A percentile compares a stretch with the other conserved stretches of the same genome.
Conservation (phyloP, 2,329 filamentous ascomycete genomes). For the Botrytis cinerea region DNA sequence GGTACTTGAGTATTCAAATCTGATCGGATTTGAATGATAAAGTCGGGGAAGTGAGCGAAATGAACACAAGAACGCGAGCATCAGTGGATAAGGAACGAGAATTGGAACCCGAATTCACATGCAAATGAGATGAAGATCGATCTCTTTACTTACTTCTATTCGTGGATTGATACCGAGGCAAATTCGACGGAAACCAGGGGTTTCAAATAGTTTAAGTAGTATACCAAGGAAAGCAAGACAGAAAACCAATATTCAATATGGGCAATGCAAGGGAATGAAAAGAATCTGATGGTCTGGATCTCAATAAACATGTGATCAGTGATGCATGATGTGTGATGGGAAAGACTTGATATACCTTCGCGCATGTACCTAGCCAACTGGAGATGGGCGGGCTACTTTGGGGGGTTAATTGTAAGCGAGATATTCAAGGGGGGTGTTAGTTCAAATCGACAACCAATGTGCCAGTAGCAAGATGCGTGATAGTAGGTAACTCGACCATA, state of each 20-base stretch:
- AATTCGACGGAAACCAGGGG: background rate
- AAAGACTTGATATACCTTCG: background rate
- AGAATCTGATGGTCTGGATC: background rate
- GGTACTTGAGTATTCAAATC: background rate
- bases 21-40: background rate
- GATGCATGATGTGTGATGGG: too few relatives aligned
- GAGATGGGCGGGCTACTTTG: background rate
- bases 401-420: background rate
- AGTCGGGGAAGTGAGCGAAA: background rate
- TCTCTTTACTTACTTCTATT: background rate
- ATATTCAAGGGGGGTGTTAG: background rate
- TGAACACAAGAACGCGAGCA: background rate
- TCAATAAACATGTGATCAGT: background rate
- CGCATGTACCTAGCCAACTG: background rate
- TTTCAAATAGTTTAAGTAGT: background rate
- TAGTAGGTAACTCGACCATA: background rate
- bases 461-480: background rate
- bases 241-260: background rate
- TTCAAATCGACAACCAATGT: background rate
- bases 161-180: background rate
- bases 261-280: background rate
- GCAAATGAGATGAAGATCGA: background rate
- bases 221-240: constrained; percentile 4
- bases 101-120: background rate
- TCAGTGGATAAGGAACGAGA: background rate